Percentiles rank a stretch among this genome's conserved stretches.
Evolutionary conservation across 306 rosid genomes (phyloP).

Genomic region (Malus sieversii): DNA sequence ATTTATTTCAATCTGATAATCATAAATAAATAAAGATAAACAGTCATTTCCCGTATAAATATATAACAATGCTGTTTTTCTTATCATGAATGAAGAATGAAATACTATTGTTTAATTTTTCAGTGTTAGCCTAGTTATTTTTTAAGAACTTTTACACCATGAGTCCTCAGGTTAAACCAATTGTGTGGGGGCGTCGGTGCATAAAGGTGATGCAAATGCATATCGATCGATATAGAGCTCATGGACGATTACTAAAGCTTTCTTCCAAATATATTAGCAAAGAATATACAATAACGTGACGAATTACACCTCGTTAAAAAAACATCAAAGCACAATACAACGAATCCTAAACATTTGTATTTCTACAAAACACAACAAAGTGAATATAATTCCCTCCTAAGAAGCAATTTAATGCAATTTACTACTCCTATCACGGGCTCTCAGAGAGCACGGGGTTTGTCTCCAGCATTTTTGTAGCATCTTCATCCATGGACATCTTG

Average conservation of each 20-base stretch:
- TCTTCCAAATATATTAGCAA: background rate
- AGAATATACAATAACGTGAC: conserved; percentile 14
- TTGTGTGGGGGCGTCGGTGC: no score
- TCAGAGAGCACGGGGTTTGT: conserved; percentile 21
- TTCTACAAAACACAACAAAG: background rate
- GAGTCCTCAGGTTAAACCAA: no score
- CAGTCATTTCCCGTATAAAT: no score
- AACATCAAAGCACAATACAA: conserved; percentile 2
- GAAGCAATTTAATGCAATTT: conserved; percentile 8
- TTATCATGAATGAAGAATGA: no score
- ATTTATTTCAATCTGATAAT: no score
- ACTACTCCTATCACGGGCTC: conserved; percentile 38
- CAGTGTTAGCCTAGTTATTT: no score
- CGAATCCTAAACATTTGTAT: conserved; percentile 6
- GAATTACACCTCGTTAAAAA: background rate
- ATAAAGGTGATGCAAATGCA: no score
- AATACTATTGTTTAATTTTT: no score
- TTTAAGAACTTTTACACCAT: no score
- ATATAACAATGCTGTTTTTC: no score
- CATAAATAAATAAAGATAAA: no score
- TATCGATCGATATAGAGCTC: no score
- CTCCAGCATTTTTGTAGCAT: conserved; percentile 37
- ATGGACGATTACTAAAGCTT: background rate
- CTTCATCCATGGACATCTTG: conserved; percentile 57
- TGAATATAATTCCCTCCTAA: background rate